Evolutionary conservation across 805 yeast species (phyloP), one percentile per base, ranked within the genome.

Genomic region (Starmerella geochares): DNA sequence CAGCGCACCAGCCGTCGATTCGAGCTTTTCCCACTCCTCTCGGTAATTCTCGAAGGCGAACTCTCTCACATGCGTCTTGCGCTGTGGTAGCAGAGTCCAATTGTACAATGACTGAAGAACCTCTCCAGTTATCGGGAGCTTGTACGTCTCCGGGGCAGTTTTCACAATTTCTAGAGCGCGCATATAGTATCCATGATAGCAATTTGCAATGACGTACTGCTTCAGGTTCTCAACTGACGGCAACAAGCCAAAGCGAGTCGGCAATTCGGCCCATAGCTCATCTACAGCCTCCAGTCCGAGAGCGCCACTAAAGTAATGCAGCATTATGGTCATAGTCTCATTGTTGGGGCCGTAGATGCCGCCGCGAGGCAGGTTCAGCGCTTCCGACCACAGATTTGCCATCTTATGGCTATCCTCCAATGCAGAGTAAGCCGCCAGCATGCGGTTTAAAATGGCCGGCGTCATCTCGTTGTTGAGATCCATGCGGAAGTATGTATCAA

Each of bases 121-220:
- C 5, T 58, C 58, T 10, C 50, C 54, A 8, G 53, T 48, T 3
- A 63, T 55, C 5, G 49, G 48, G 6, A 66, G 41, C 1, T 61
- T 61, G 48, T 61, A 59, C 3, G 54, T 53, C 31, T 74, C 74
- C 1, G 60, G 59, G 27, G 79, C 72, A 25, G 68, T 69, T 19
- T 70, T 67, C 3, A 77, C 70, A 24, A 78, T 62, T 16, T 67
- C 66, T 6, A 79, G 64, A 0, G 92, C 92, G 3, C 75, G 72
- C 9, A 72, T 72, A 33, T 71, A 73, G 41, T 72, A 67, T 8
- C 82, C 86, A 60, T 79, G 78, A 56, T 80, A 80, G 52, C 83
- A 81, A 61, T 82, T 80, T 0, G 86, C 84, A 50, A 81, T 75
- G 29, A 84, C 63, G 57, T 76, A 80, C 61, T 81, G 86, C 36